A percentile compares a stretch with the other conserved stretches of the same genome.
These are phyloP conservation scores for Pyricularia pennisetigena DNA, from an alignment of 2,329 filamentous ascomycete species.

Conservation along the genomic window DNA sequence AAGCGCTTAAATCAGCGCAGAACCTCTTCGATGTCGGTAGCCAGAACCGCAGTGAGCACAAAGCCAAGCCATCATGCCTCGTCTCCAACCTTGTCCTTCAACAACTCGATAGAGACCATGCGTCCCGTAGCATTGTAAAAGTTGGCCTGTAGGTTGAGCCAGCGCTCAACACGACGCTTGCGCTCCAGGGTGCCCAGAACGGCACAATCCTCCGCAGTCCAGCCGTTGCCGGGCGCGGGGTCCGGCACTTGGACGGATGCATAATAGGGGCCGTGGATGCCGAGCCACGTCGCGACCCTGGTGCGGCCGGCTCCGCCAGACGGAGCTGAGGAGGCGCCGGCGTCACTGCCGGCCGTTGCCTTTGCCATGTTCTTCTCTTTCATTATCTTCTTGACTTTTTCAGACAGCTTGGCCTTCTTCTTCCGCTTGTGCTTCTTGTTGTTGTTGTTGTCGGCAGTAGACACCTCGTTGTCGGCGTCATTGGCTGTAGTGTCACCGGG, in stretches of 20 bases:
- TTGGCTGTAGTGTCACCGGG: neutral
- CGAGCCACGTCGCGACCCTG: conserved; percentile 4
- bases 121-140: conserved; percentile 32
- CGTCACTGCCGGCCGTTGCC: neutral
- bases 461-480: conserved; percentile 3
- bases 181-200: conserved; percentile 23
- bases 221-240: neutral
- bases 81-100: conserved; percentile 23
- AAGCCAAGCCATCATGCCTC: neutral
- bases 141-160: conserved; percentile 32
- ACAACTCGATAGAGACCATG: conserved; percentile 26
- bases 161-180: conserved; percentile 21
- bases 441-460: neutral
- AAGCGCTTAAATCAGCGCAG: neutral
- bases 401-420: neutral
- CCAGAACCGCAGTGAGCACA: neutral
- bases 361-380: neutral
- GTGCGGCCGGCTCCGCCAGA: neutral
- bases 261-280: conserved; percentile 1
- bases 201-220: conserved; percentile 12
- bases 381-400: neutral
- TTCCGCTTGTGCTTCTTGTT: neutral
- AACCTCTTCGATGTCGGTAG: neutral
- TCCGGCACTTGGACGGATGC: neutral
- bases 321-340: neutral